A percentile compares a stretch with the other conserved stretches of the same genome.
These are phyloP conservation scores for Saccharum officinarum DNA, from an alignment of 176 grass and related monocot genomes.

Conservation along the genomic window DNA sequence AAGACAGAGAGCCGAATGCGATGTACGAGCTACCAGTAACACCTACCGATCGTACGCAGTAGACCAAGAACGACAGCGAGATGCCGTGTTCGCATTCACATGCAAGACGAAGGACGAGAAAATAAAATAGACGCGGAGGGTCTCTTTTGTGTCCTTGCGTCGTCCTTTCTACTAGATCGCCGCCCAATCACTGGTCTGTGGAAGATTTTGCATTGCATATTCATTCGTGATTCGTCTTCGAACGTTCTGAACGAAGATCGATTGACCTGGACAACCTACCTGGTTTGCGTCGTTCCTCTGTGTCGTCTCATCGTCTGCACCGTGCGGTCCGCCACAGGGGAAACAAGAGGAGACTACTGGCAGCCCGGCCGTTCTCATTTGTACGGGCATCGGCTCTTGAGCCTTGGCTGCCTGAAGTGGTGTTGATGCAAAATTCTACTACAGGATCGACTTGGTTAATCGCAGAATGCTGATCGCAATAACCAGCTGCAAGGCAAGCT, in stretches of 20 bases:
- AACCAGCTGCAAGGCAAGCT: not conserved
- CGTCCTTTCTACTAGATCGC: not conserved
- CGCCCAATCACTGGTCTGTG: not conserved
- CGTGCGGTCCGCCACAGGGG: not conserved
- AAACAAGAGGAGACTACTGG: not conserved
- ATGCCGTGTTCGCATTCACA: not conserved
- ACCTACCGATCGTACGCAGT: not conserved
- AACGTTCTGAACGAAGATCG: not conserved
- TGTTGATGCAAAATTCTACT: not conserved
- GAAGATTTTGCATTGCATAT: not conserved
- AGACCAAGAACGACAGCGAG: not conserved
- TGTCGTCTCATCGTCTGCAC: not conserved
- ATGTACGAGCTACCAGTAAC: slow-evolving; percentile 18
- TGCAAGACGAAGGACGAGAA: not conserved
- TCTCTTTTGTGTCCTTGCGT: not conserved
- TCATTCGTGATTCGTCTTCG: not conserved
- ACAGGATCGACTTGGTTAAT: not conserved
- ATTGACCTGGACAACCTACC: not conserved
- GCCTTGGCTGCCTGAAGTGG: not conserved
- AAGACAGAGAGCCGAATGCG: slow-evolving; percentile 12
- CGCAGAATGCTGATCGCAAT: too few species aligned
- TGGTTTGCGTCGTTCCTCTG: not conserved
- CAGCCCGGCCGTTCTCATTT: not conserved
- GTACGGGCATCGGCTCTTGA: not conserved
- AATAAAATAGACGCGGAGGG: too few species aligned